These are phyloP conservation scores for Coriaria nepalensis DNA, from an alignment of 306 rosid genomes.

Conservation along the genomic window DNA sequence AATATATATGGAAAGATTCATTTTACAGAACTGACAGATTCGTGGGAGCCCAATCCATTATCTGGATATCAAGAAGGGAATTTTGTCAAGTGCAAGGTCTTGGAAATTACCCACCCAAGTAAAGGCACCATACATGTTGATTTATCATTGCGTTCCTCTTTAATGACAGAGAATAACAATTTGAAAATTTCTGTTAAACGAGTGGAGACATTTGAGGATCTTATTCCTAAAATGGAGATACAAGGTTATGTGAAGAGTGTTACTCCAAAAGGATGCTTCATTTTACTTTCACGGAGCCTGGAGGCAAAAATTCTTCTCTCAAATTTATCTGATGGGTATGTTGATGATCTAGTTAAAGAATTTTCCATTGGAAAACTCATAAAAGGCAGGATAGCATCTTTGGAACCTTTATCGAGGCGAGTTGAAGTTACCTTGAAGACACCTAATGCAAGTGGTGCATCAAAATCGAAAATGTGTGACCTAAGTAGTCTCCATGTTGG, in stretches of 20 bases:
- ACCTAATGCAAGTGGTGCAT: constrained; percentile 16
- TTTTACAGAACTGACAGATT: constrained; percentile 56
- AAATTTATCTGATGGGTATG: constrained; percentile 59
- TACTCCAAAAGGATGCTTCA: constrained; percentile 77
- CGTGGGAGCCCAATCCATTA: constrained; percentile 60
- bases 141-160: constrained; percentile 49
- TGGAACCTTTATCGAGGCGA: constrained; percentile 75
- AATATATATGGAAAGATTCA: constrained; percentile 64
- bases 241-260: constrained; percentile 86
- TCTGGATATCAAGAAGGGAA: constrained; percentile 71
- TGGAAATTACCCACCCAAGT: constrained; percentile 39
- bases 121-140: constrained; percentile 60
- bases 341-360: constrained; percentile 50
- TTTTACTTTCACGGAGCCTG: constrained; percentile 59
- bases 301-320: constrained; percentile 82
- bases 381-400: constrained; percentile 61
- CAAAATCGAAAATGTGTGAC: constrained; percentile 31
- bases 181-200: constrained; percentile 5
- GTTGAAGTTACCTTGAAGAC: constrained; percentile 79
- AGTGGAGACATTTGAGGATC: constrained; percentile 53
- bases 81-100: constrained; percentile 71
- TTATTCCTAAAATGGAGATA: constrained; percentile 52
- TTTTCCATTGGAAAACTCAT: constrained; percentile 81
- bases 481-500: constrained; percentile 52
- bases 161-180: neutral